phyloP scores from a whole-genome alignment of 805 yeast genomes.

The Isabelozyma heimii region DNA sequence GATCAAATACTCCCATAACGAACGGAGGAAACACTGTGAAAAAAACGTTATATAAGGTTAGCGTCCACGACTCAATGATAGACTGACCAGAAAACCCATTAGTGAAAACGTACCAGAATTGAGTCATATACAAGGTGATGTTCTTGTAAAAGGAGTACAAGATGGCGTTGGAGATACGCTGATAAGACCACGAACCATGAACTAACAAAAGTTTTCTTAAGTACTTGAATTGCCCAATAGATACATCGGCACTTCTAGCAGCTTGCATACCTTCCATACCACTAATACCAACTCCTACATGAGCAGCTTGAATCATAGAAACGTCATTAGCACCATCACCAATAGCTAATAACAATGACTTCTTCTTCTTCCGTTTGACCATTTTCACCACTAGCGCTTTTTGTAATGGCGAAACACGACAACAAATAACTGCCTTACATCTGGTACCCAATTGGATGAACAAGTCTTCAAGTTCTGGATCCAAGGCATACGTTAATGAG shows the following conservation, averaged over 20 bases:
- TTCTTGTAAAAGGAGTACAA: slow-evolving; percentile 94
- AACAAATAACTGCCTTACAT: slow-evolving; percentile 95
- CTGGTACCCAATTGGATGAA: slow-evolving; percentile 76
- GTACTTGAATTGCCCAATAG: slow-evolving; percentile 93
- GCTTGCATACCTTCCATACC: slow-evolving; percentile 99
- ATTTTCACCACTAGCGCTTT: slow-evolving; percentile 94
- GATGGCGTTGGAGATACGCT: slow-evolving; percentile 88
- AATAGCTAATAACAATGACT: slow-evolving; percentile 78
- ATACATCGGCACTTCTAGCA: slow-evolving; percentile 95
- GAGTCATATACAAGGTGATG: slow-evolving; percentile 94
- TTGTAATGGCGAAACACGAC: slow-evolving; percentile 96
- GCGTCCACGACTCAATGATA: slow-evolving; percentile 95
- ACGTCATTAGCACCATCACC: slow-evolving; percentile 99
- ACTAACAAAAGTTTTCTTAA: slow-evolving; percentile 80
- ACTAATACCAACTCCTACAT: slow-evolving; percentile 97
- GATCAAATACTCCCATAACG: slow-evolving; percentile 95
- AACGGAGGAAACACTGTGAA: slow-evolving; percentile 96
- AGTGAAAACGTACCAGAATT: slow-evolving; percentile 94
- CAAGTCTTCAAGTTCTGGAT: slow-evolving; percentile 71
- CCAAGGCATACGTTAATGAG: slow-evolving; percentile 83
- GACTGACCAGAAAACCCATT: slow-evolving; percentile 96
- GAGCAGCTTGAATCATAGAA: slow-evolving; percentile 99
- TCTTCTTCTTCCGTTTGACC: slow-evolving; percentile 75
- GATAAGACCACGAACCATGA: slow-evolving; percentile 98
- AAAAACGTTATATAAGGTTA: slow-evolving; percentile 91